phyloP scores from a whole-genome alignment of 805 yeast species.

The Candida chilensis region DNA sequence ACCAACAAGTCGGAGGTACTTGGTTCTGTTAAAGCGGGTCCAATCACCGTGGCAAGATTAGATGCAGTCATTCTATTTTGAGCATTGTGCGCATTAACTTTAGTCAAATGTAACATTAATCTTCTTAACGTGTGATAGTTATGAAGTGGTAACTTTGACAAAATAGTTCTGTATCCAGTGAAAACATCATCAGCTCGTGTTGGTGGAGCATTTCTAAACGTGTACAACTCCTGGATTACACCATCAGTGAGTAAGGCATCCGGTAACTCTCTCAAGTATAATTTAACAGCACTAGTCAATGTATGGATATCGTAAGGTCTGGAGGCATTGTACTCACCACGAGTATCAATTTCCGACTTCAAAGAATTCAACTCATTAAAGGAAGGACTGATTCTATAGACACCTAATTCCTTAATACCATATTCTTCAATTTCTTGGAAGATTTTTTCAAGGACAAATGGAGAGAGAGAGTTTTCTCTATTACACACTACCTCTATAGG shows the following conservation, averaged over 20 bases:
- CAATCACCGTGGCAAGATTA: constrained; percentile 84
- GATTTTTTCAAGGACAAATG: constrained; percentile 56
- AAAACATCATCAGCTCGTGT: constrained; percentile 8
- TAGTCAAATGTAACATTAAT: constrained; percentile 59
- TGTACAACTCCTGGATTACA: constrained; percentile 49
- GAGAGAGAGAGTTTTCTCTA: constrained; percentile 56
- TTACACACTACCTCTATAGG: constrained; percentile 72
- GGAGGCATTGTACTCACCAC: constrained; percentile 39
- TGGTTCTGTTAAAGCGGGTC: constrained; percentile 52
- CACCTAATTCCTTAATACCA: constrained; percentile 85
- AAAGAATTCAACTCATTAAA: constrained; percentile 33
- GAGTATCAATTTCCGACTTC: constrained; percentile 32
- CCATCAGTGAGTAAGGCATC: constrained; percentile 70
- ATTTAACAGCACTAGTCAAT: constrained; percentile 80
- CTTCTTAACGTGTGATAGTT: constrained; percentile 64
- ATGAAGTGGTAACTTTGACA: constrained; percentile 42
- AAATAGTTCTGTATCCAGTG: constrained; percentile 9
- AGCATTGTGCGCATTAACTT: constrained; percentile 57
- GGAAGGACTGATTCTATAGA: constrained; percentile 65
- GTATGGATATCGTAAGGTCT: constrained; percentile 67
- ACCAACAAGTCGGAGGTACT: constrained; percentile 35
- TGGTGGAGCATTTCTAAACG: constrained; percentile 12
- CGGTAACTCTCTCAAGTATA: constrained; percentile 78
- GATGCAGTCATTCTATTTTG: constrained; percentile 82
- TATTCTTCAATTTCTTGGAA: constrained; percentile 74